phyloP scores from a whole-genome alignment of 176 grass and related monocot species.

The Pontederia crassipes region DNA sequence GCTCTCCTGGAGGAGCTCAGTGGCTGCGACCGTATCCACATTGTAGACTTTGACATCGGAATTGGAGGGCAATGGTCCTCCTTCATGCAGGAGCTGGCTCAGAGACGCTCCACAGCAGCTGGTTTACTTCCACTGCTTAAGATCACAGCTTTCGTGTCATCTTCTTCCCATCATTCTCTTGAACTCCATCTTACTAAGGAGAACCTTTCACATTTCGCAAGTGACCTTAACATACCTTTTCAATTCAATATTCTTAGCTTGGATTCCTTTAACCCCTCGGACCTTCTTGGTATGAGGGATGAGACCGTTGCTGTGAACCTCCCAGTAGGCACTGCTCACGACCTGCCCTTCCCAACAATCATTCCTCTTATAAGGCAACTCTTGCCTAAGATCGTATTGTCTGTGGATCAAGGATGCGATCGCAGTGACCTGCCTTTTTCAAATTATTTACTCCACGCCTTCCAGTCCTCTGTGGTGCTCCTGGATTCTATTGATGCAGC shows the following conservation, averaged over 20 bases:
- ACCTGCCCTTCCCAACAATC: not conserved
- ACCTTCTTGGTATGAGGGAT: not conserved
- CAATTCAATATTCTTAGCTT: conserved; percentile 1
- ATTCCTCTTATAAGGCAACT: conserved; percentile 11
- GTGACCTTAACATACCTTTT: conserved; percentile 17
- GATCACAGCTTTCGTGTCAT: conserved; percentile 7
- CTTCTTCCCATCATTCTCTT: not conserved
- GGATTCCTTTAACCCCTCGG: conserved; percentile 3
- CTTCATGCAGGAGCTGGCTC: conserved; percentile 20
- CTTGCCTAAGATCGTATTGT: conserved; percentile 11
- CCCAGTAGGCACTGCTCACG: not conserved
- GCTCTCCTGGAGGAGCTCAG: conserved; percentile 20
- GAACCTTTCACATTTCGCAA: conserved; percentile 12
- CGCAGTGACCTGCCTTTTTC: conserved; percentile 9
- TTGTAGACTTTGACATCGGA: conserved; percentile 19
- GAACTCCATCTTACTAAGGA: conserved; percentile 8
- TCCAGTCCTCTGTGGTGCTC: conserved; percentile 9
- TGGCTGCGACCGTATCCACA: conserved; percentile 1
- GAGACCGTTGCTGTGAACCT: conserved; percentile 14
- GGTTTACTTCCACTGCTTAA: not conserved
- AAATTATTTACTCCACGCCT: conserved; percentile 3
- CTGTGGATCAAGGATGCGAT: conserved; percentile 8
- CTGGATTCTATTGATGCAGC: conserved; percentile 18
- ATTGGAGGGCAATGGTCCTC: conserved; percentile 17
- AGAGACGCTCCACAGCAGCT: not conserved